Conservation (phyloP, 805 yeast genomes). For the Candida manassasensis region DNA sequence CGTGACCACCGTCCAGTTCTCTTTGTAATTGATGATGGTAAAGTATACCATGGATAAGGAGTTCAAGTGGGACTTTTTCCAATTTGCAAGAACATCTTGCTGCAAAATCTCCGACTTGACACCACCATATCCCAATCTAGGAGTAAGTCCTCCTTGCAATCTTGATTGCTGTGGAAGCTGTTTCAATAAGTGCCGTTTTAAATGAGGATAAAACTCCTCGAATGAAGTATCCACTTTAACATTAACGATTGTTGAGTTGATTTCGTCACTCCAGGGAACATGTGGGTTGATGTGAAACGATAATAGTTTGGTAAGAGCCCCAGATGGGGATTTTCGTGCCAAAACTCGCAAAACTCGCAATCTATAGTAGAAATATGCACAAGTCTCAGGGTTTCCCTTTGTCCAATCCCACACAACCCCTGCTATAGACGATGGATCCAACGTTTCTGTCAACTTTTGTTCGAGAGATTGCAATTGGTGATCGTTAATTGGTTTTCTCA, state of each 20-base stretch:
- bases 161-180: not conserved
- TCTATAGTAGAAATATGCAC: conserved; percentile 5
- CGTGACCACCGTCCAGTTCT: conserved; percentile 23
- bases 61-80: conserved; percentile 22
- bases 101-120: conserved; percentile 14
- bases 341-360: conserved; percentile 7
- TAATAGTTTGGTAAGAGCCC: conserved; percentile 3
- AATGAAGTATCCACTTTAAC: conserved; percentile 2
- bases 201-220: conserved; percentile 1
- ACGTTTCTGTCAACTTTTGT: not conserved
- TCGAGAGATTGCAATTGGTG: not conserved
- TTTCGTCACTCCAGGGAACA: conserved; percentile 24
- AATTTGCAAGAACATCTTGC: conserved; percentile 20
- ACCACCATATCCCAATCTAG: conserved; percentile 20
- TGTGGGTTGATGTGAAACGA: conserved; percentile 24
- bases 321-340: conserved; percentile 2
- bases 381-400: not conserved
- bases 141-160: conserved; percentile 10
- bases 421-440: conserved; percentile 6
- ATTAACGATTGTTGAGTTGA: conserved; percentile 10
- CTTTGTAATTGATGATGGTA: conserved; percentile 12
- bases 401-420: conserved; percentile 10
- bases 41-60: conserved; percentile 24
- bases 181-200: conserved; percentile 4
- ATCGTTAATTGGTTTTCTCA: not conserved